Percentiles rank a stretch among this genome's conserved stretches.
These are phyloP conservation scores for Acanthochlamys bracteata DNA, from an alignment of 106 monocot species.

Conservation along the genomic window DNA sequence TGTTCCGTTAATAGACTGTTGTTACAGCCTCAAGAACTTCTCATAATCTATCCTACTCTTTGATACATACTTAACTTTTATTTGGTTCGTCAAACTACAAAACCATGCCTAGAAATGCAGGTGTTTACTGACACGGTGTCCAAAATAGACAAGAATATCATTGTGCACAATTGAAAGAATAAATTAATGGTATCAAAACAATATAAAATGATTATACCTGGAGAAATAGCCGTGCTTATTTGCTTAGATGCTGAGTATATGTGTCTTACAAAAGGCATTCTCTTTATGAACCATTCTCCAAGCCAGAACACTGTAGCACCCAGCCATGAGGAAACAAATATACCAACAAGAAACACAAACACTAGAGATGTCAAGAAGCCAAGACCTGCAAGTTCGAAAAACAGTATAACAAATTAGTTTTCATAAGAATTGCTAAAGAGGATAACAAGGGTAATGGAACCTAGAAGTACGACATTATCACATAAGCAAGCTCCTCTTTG, in stretches of 20 bases:
- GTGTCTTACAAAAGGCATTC: slow-evolving; percentile 80
- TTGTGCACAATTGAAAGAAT: too few species aligned
- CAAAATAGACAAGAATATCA: too few species aligned
- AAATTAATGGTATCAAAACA: not conserved
- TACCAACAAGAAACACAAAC: slow-evolving; percentile 82
- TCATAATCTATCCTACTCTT: too few species aligned
- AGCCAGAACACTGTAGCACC: slow-evolving; percentile 79
- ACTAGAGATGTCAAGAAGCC: slow-evolving; percentile 90
- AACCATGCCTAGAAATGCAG: too few species aligned
- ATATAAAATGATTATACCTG: slow-evolving; percentile 39
- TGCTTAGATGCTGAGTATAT: slow-evolving; percentile 98
- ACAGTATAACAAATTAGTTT: not conserved
- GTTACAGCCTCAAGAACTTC: too few species aligned
- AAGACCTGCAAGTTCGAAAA: slow-evolving; percentile 48
- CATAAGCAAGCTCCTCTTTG: too few species aligned
- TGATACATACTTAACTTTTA: too few species aligned
- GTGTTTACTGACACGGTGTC: too few species aligned
- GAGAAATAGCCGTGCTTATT: slow-evolving; percentile 96
- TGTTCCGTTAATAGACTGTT: too few species aligned
- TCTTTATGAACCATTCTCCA: slow-evolving; percentile 95
- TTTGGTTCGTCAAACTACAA: too few species aligned
- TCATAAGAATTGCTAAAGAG: not conserved
- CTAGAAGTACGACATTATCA: too few species aligned
- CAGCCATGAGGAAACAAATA: slow-evolving; percentile 97
- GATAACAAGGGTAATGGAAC: too few species aligned